A percentile compares a stretch with the other conserved stretches of the same genome.
phyloP scores from a whole-genome alignment of 1,284 basidiomycete species.

The Heterobasidion annosum region DNA sequence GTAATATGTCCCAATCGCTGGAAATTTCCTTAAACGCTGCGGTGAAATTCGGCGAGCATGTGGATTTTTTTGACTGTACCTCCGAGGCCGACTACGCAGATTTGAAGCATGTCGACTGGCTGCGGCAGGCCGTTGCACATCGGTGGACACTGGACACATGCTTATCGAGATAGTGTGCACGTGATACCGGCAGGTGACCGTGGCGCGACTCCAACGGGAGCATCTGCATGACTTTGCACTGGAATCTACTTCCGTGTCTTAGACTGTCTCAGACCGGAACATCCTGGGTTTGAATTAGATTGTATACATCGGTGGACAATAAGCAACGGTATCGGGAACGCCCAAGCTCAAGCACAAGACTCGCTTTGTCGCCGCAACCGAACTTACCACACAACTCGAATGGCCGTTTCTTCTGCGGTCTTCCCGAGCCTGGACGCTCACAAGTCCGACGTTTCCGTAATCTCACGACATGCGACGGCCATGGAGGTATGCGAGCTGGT shows the following conservation, averaged over 20 bases:
- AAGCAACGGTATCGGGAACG: no score
- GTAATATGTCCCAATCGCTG: conserved; percentile 15
- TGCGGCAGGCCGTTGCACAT: no score
- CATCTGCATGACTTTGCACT: background rate
- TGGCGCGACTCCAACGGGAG: no score
- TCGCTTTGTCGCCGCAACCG: background rate
- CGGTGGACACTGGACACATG: no score
- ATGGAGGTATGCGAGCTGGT: conserved; percentile 60
- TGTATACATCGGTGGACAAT: background rate
- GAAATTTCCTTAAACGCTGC: background rate
- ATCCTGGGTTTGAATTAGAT: no score
- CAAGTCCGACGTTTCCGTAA: conserved; percentile 22
- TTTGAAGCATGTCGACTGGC: conserved; percentile 3
- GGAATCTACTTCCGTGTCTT: no score
- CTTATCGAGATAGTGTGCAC: background rate
- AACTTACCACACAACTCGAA: background rate
- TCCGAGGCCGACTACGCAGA: conserved; percentile 15
- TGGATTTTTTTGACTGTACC: conserved; percentile 3
- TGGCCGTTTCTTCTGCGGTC: background rate
- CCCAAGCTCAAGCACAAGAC: background rate
- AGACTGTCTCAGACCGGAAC: no score
- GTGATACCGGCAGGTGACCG: background rate
- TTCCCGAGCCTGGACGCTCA: background rate
- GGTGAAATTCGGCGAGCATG: no score
- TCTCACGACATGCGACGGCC: conserved; percentile 45